Evolutionary conservation across 371 early-diverging fungal species (phyloP).

Genomic region (Nematocida displodere): DNA sequence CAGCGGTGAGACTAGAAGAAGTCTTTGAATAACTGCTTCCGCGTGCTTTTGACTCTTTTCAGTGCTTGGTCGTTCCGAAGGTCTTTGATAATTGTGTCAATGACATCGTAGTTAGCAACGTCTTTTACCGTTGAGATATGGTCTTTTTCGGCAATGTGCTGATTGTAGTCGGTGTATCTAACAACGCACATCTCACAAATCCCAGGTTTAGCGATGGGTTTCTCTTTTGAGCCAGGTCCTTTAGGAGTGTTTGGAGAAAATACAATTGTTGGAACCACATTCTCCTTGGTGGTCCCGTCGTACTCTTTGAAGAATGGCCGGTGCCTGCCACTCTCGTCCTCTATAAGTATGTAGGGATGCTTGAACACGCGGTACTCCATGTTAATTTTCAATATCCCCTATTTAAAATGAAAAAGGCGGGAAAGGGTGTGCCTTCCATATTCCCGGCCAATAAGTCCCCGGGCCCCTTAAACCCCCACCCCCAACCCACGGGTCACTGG

Average conservation of each 20-base stretch:
- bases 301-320: constrained; percentile 64
- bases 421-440: neutral
- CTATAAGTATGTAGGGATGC: constrained; percentile 63
- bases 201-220: constrained; percentile 52
- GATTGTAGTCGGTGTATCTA: constrained; percentile 58
- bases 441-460: too few relatives aligned
- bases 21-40: constrained; percentile 17
- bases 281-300: constrained; percentile 37
- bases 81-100: constrained; percentile 56
- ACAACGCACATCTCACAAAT: constrained; percentile 64
- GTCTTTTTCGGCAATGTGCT: constrained; percentile 52
- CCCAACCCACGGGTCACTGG: too few relatives aligned
- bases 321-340: constrained; percentile 58
- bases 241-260: constrained; percentile 49
- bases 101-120: constrained; percentile 53
- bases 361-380: constrained; percentile 62
- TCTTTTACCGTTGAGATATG: constrained; percentile 56
- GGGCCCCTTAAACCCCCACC: too few relatives aligned
- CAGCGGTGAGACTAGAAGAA: too few relatives aligned
- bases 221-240: constrained; percentile 25
- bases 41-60: neutral
- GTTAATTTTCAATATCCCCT: neutral
- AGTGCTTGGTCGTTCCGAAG: neutral
- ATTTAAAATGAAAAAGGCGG: constrained; percentile 49
- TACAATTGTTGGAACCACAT: constrained; percentile 29